phyloP scores from a whole-genome alignment of 1,284 basidiomycete genomes.

The Naganishia albida region DNA sequence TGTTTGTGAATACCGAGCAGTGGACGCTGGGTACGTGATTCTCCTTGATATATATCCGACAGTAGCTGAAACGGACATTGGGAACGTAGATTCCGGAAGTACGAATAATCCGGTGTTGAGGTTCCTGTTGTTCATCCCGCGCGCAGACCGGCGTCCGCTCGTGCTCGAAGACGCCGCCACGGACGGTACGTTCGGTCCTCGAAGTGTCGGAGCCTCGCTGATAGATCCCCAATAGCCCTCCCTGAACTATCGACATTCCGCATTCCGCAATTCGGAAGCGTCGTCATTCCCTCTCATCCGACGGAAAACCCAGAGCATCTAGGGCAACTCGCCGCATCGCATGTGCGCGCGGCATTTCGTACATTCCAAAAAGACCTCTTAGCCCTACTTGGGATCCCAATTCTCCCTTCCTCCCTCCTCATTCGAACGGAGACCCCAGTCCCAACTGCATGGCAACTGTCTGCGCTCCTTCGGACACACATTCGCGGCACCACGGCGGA shows the following conservation, averaged over 20 bases:
- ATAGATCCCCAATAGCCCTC: conserved; percentile 5
- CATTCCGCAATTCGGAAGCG: conserved; percentile 92
- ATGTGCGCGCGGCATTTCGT: conserved; percentile 64
- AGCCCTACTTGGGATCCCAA: conserved; percentile 73
- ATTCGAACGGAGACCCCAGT: neutral
- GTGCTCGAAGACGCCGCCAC: conserved; percentile 5
- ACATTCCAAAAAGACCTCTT: conserved; percentile 75
- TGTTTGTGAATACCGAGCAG: conserved; percentile 93
- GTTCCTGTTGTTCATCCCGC: conserved; percentile 88
- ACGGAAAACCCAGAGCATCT: conserved; percentile 43
- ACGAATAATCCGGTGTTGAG: conserved; percentile 90
- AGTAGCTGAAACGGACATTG: conserved; percentile 8
- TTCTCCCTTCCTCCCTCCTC: conserved; percentile 56
- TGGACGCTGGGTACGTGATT: conserved; percentile 79
- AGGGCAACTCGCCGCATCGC: conserved; percentile 36
- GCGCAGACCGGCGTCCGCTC: conserved; percentile 47
- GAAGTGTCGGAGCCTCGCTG: no score
- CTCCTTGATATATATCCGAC: conserved; percentile 13
- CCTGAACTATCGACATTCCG: conserved; percentile 61
- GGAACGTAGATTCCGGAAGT: conserved; percentile 50
- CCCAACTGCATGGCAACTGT: conserved; percentile 68
- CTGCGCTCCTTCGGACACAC: conserved; percentile 72
- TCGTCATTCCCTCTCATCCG: conserved; percentile 72
- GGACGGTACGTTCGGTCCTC: neutral
- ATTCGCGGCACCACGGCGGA: conserved; percentile 68